Base-by-base conservation (phyloP, 805 yeast genomes). In the Cyberlindnera maritima region DNA sequence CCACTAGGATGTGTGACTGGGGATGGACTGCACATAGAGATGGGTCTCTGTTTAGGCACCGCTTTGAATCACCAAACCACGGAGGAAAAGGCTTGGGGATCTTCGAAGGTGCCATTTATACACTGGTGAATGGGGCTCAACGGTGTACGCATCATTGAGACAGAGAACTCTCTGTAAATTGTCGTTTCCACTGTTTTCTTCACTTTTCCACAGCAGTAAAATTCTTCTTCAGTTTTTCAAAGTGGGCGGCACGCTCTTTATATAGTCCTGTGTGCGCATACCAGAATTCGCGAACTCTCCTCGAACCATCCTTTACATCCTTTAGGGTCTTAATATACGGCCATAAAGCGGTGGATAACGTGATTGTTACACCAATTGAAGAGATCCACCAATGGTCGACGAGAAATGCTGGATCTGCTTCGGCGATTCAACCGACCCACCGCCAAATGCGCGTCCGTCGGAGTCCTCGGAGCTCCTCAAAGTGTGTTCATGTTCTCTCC, bases 61-160 rank as follows among this genome's bases (percentile, higher is more conserved):
- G 72, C 72, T 71, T 71, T 71, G 75, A 71, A 70, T 68, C 70
- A 64, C 56, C 62, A 63, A 54, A 59, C 71, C 71, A 71, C 65
- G 49, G 65, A 59, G 57, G 47, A 54, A 52, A 52, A 60, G 63
- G 36, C 64, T 53, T 56, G 65, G 53, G 67, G 67, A 69, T 70
- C 75, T 71, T 71, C 75, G 75, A 71, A 68, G 74, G 70, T 64
- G 74, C 69, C 72, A 58, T 33, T 25, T 28, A 35, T 34, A 26
- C n/a, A 38, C 29, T n/a, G n/a, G n/a, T n/a, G n/a, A n/a, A n/a
- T n/a, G n/a, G n/a, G n/a, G n/a, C 29, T 19, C 41, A 39, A 29
- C 26, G 41, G n/a, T 39, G 34, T 39, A 3, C 4, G 25, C 25
- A 21, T 19, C 23, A 35, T 21, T 42, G 46, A 26, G 10, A 20